Conservation (phyloP, 768 basidiomycete genomes). For the Gloeostereum incarnatum region DNA sequence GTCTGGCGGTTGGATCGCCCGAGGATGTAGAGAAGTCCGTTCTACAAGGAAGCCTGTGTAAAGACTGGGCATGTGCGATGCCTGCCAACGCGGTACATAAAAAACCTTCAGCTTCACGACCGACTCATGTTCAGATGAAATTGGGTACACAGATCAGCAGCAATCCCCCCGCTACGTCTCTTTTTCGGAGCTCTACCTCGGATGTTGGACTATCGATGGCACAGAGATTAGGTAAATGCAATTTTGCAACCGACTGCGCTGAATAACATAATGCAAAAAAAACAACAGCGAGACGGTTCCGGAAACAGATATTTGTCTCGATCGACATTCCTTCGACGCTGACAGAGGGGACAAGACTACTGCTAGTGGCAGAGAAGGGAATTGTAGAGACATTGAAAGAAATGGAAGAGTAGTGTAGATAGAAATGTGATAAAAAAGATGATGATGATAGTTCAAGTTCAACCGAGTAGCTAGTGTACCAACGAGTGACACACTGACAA, state of each 20-base stretch:
- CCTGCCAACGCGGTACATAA: slow-evolving; percentile 22
- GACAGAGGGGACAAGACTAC: slow-evolving; percentile 36
- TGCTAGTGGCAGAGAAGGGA: slow-evolving; percentile 53
- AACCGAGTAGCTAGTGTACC: too few relatives aligned
- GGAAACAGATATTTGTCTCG: slow-evolving; percentile 65
- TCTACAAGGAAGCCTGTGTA: slow-evolving; percentile 45
- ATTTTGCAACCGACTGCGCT: slow-evolving; percentile 10
- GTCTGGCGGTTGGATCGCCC: slow-evolving; percentile 38
- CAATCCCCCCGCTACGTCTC: slow-evolving; percentile 41
- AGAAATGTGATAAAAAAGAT: too few relatives aligned
- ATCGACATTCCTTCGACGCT: slow-evolving; percentile 47
- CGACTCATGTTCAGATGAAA: neutral
- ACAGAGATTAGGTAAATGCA: slow-evolving; percentile 59
- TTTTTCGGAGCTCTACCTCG: slow-evolving; percentile 53
- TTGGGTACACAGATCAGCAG: neutral
- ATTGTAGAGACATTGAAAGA: slow-evolving; percentile 39
- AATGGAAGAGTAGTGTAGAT: slow-evolving; percentile 16
- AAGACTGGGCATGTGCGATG: slow-evolving; percentile 83
- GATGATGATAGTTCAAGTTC: too few relatives aligned
- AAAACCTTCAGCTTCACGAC: neutral
- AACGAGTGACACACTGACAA: too few relatives aligned
- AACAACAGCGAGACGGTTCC: slow-evolving; percentile 54
- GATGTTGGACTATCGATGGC: slow-evolving; percentile 70
- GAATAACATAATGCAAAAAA: too few relatives aligned
- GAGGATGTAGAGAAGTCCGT: slow-evolving; percentile 40